Evolutionary conservation across 2,329 filamentous ascomycete species (phyloP), one percentile per base, ranked within the genome.

Genomic region (Anisogramma anomala): DNA sequence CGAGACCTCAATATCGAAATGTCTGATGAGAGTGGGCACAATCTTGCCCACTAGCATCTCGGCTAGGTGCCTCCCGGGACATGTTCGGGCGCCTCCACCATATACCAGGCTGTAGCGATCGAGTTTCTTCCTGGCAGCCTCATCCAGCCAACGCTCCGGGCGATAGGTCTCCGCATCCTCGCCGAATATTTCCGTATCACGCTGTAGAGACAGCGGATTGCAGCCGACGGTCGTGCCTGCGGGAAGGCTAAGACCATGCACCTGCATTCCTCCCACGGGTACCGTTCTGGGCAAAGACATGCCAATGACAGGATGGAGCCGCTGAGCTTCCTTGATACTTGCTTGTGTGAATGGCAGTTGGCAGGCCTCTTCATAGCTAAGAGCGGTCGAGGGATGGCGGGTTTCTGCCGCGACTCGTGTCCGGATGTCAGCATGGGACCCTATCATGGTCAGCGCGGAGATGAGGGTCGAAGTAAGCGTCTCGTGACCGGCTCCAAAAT

Each of bases 401-500:
- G 68, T 45, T 13, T 60, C 56, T 1, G 50, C 46, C 1, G 49
- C 43, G 0, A 68, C 56, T 2, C 48, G 53, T 1, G 42, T 18
- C 31, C 65, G 62, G 0, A 61, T 53, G 0, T 52, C 48, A 0
- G 49, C 28, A 22, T 67, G 58, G 0, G 61, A 60, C 1, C 61
- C 67, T 18, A 74, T 57, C 59, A 70, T 63, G 34, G 66, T 57
- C 34, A 75, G 51, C 17, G 63, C 56, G 3, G 70, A 65, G 0
- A 69, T 72, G 6, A 74, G 50, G 0, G 70, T 69, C 1, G 69
- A 69, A 9, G 67, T 68, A 58, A 72, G 62, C 0, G 70, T 74
- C 49, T 74, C 70, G 44, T 74, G 70, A 0, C 70, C 70, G 1
- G 70, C 70, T 9, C 70, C 70, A 48, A 74, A 73, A 47, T 74